Base-by-base conservation (phyloP, 2,329 filamentous ascomycete species). In the Talaromyces funiculosus region DNA sequence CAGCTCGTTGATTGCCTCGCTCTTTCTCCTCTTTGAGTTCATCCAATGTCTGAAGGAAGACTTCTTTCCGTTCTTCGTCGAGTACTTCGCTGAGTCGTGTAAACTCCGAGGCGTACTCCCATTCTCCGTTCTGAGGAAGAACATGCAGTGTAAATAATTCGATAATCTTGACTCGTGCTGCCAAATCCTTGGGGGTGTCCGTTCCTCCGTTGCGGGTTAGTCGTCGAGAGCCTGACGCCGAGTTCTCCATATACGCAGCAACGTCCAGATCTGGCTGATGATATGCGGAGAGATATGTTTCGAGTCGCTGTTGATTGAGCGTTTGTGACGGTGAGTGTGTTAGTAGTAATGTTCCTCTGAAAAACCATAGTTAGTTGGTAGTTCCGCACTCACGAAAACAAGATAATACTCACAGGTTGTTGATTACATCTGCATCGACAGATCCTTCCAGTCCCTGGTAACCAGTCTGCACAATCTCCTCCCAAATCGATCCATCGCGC, bases 61-160 rank as follows among this genome's bases (percentile, higher is more conserved):
- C 87, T 68, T 97, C 91, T 64, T 90, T 86, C 47, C 90, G 85
- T 77, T 97, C 94, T 57, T 97, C 93, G 72, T 97, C 93, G 1
- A 99, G 82, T 26, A 96, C 86, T 51, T 93, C 87, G 72, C 87
- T 94, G 69, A 91, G 85, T 68, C 82, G 86, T 69, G 97, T 95
- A 73, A 97, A 97, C 67, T 96, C 90, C 62, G 86, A 85, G 3
- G 94, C 91, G 68, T 97, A 97, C 61, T 96, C 90, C 94, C 94
- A 99, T 76, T 97, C 92, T 60, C 90, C 87, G 67, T 97, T 97
- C 57, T 91, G 84, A 4, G 93, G 86, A n/a, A 99, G 84, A 7
- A 97, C 90, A 71, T 99, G 94, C 4, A 99, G 82, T 1, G 92
- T 95, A 74, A 97, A 99, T 8, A 99, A 82, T 76, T 99, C 94